Percentiles rank a stretch among this genome's conserved stretches.
Conservation (phyloP, 2,329 filamentous ascomycete genomes). For the Blastomyces gilchristii region DNA sequence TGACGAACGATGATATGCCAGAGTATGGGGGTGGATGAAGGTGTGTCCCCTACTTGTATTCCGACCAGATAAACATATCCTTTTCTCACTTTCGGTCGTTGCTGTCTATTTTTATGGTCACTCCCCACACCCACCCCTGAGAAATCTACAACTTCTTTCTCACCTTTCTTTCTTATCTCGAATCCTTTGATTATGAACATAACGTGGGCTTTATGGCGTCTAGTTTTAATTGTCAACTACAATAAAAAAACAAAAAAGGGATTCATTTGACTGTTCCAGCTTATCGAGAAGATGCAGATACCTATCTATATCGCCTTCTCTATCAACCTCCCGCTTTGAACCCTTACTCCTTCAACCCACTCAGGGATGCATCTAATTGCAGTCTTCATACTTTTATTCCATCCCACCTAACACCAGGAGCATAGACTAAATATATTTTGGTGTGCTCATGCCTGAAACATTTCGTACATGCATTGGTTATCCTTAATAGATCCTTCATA, state of each 20-base stretch:
- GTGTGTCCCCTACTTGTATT: constrained; percentile 12
- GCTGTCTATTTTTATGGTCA: neutral
- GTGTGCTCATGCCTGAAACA: neutral
- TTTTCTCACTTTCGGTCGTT: neutral
- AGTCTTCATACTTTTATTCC: neutral
- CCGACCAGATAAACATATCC: constrained; percentile 10
- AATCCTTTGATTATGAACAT: constrained; percentile 5
- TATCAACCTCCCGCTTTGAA: neutral
- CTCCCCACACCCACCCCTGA: no score
- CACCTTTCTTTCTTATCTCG: neutral
- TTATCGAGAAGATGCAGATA: neutral
- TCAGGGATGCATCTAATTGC: neutral
- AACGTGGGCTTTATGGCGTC: constrained; percentile 1
- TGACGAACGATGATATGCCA: neutral
- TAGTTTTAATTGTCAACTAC: neutral
- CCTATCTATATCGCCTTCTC: neutral
- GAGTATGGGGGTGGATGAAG: neutral
- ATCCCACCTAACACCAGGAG: neutral
- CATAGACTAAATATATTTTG: neutral
- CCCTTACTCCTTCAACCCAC: neutral
- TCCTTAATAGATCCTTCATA: neutral
- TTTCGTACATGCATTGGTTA: neutral
- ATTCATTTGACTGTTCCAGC: neutral
- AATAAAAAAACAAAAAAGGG: neutral
- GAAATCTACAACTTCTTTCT: neutral